Base-by-base conservation (phyloP, 164 flowering plant genomes). In the Aristolochia fimbriata region DNA sequence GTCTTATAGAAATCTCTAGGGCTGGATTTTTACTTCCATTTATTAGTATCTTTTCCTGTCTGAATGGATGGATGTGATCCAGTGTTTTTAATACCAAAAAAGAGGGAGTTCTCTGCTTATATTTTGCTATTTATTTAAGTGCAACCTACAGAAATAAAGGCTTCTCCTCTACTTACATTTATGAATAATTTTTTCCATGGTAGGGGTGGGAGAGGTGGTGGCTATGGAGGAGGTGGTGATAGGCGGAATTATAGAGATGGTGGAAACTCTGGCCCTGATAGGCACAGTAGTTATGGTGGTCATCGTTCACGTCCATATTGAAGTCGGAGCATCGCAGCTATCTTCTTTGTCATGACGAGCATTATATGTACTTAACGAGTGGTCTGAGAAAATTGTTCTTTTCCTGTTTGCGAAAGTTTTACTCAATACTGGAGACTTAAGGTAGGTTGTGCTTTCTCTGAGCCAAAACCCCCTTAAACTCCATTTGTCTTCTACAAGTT, bases 181-280 rank as follows among this genome's bases (percentile, higher is more conserved):
- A 33, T 22, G 5, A 5, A 27, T 27, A 5, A 2, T 2, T 41
- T 53, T 27, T 66, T 70, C 24, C 30, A 27, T 73, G 63, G 61
- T 77, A 83, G 88, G 21, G 89, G 96, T 69, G 88, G 96, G 55
- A 75, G 96, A 75, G 93, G 96, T 65, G 93, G 96, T 65, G 88
- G 96, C 57, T 74, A 75, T 72, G 86, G 80, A 58, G 86, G 80
- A 60, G 94, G 96, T 20, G 96, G 96, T 6, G 97, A 78, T 59
- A 75, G 96, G 60, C 88, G 96, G 59, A 85, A 76, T 65, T 81
- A 78, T 65, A 77, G 96, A 74, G 97, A 86, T 63, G 77, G 86
- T 51, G 85, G 84, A 37, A 37, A 37, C 41, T 78, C 86, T 60
- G 97, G 98, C 3, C 96, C 99, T 15, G 97, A 94, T 73, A 86